Evolutionary conservation across 805 yeast species (phyloP).

Genomic region (Blastobotrys americana): DNA sequence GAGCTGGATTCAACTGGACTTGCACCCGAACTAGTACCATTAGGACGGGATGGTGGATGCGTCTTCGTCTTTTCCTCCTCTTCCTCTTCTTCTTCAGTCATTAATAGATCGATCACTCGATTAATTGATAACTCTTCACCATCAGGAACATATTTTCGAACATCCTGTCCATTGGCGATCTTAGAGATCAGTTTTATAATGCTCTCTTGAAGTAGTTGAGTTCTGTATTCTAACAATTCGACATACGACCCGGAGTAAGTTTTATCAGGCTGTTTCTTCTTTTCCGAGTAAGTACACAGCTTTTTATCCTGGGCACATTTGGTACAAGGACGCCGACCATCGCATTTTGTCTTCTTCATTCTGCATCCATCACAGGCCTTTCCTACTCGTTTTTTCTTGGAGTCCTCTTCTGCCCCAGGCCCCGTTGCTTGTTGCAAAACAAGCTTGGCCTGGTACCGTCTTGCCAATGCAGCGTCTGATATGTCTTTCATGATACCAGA

Average conservation of each 20-base stretch:
- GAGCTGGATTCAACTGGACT: neutral
- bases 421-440: neutral
- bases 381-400: conserved; percentile 30
- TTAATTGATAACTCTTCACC: conserved; percentile 19
- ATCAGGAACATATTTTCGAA: conserved; percentile 16
- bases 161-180: conserved; percentile 18
- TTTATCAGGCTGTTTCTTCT: conserved; percentile 47
- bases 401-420: conserved; percentile 9
- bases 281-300: conserved; percentile 49
- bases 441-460: neutral
- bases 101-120: conserved; percentile 17
- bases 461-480: neutral
- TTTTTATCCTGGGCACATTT: conserved; percentile 49
- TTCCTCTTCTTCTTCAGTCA: conserved; percentile 5
- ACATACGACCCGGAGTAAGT: conserved; percentile 54
- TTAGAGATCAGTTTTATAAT: conserved; percentile 34
- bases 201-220: conserved; percentile 45
- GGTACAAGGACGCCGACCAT: conserved; percentile 43
- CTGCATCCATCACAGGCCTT: conserved; percentile 42
- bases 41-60: too few relatives aligned
- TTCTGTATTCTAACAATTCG: conserved; percentile 52
- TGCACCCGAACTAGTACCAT: neutral
- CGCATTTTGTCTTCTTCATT: conserved; percentile 32
- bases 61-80: neutral
- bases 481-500: neutral